These are phyloP conservation scores for Pythium scleroteichum DNA, from an alignment of 352 stramenopile genomes.

Conservation along the genomic window DNA sequence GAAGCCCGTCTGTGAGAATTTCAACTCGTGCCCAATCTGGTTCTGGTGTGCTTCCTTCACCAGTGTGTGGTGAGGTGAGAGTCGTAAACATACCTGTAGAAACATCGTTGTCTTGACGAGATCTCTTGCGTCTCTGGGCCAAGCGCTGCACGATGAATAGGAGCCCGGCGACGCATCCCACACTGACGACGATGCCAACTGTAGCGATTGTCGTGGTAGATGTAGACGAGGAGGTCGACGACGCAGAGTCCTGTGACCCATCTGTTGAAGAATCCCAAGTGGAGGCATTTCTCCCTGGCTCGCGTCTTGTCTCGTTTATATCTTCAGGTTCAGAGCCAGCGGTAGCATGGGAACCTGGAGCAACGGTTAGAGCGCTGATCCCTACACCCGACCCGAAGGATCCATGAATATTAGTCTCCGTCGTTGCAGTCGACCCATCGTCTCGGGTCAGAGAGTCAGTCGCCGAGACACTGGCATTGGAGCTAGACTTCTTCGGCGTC, in stretches of 20 bases:
- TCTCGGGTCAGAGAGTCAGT: too few relatives aligned
- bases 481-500: too few relatives aligned
- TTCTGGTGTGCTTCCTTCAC: not conserved
- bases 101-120: not conserved
- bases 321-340: not conserved
- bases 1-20: slow-evolving; percentile 10
- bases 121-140: too few relatives aligned
- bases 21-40: not conserved
- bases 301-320: not conserved
- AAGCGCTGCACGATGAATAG: too few relatives aligned
- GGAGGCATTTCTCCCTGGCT: not conserved
- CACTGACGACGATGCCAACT: not conserved
- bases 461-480: too few relatives aligned
- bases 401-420: too few relatives aligned
- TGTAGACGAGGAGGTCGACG: not conserved
- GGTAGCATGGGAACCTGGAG: too few relatives aligned
- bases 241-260: not conserved
- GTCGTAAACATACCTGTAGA: not conserved
- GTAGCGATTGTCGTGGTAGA: not conserved
- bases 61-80: not conserved
- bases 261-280: not conserved
- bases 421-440: too few relatives aligned
- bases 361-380: too few relatives aligned
- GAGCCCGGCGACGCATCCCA: not conserved
- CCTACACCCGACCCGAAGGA: too few relatives aligned